Evolutionary conservation across 2,329 filamentous ascomycete species (phyloP).

Genomic region (Beauveria rudraprayagi): DNA sequence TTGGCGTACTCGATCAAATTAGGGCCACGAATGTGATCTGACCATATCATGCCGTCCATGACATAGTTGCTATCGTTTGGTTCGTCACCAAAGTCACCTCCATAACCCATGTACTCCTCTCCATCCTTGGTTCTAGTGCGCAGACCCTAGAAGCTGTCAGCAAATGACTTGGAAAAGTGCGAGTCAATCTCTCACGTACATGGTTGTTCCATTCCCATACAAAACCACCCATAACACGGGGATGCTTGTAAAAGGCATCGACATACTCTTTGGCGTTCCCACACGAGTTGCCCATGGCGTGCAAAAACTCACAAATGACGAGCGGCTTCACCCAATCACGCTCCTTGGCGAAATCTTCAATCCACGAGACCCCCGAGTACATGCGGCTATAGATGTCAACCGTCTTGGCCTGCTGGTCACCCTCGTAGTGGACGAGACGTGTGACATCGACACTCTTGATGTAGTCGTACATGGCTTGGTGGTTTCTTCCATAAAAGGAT

Average conservation of each 20-base stretch:
- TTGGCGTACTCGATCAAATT: constrained; percentile 49
- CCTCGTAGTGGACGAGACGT: constrained; percentile 59
- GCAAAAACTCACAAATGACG: constrained; percentile 46
- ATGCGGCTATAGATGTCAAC: constrained; percentile 59
- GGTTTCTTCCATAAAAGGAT: constrained; percentile 61
- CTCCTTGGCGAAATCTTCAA: constrained; percentile 31
- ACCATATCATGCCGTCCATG: constrained; percentile 43
- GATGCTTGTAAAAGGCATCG: constrained; percentile 51
- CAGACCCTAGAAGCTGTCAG: constrained; percentile 27
- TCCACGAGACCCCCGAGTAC: constrained; percentile 49
- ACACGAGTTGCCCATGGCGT: constrained; percentile 67
- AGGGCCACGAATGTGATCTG: constrained; percentile 41
- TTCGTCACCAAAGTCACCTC: constrained; percentile 53
- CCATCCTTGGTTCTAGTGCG: constrained; percentile 34
- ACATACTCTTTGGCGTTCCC: constrained; percentile 61
- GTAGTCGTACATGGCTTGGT: constrained; percentile 58
- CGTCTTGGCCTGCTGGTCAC: constrained; percentile 47
- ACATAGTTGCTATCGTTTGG: constrained; percentile 54
- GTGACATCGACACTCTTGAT: constrained; percentile 49
- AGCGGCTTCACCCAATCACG: constrained; percentile 46
- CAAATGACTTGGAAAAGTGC: too few species aligned
- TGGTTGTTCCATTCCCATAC: constrained; percentile 60
- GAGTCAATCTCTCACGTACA: constrained; percentile 21
- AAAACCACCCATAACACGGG: constrained; percentile 50
- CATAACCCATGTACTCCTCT: constrained; percentile 46